Evolutionary conservation across 2,329 filamentous ascomycete genomes (phyloP), one percentile per base, ranked within the genome.

Genomic region (Botrytis tulipae): DNA sequence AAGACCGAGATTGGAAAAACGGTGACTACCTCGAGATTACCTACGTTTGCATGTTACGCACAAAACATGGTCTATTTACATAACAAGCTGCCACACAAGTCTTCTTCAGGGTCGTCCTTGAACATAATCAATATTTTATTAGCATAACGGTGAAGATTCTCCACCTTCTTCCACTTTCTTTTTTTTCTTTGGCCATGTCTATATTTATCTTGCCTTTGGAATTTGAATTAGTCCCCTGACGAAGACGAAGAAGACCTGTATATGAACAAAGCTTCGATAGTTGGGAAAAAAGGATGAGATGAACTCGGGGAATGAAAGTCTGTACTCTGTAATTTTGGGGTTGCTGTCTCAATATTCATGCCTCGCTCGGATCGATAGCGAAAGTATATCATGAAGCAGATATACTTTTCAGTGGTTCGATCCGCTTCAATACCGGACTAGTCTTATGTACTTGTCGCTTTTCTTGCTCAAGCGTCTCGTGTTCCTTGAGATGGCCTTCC

Each of bases 221-320:
- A 40, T 68, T 22, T 22, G 29, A 35, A n/a, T 61, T 42, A n/a
- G 62, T 48, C n/a, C 22, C 32, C 60, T 22, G 37, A 48, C 51
- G 61, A 67, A 51, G 51, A 29, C 57, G 37, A 48, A 51, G 61
- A 59, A 62, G 51, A 29, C 66, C 62, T 32, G 12, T 37, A 12
- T 16, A 69, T 42, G 62, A 72, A 57, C 63, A 61, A 69, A 72
- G 71, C 71, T 72, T 68, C n/a, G 25, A 44, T 44, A 72, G 66
- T 51, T 48, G 63, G 48, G 42, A 29, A 69, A 51, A 29, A 69
- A 51, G 42, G 29, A 69, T 69, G 63, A 72, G 71, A 72, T 32
- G 71, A 72, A 72, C 71, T 69, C 25, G 37, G 29, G 57, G 59
- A 5, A 51, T 29, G 57, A 40, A 29, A 35, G 37, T 29, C 51